Base-by-base conservation (phyloP, 257 asterid species). In the Mitragyna speciosa region DNA sequence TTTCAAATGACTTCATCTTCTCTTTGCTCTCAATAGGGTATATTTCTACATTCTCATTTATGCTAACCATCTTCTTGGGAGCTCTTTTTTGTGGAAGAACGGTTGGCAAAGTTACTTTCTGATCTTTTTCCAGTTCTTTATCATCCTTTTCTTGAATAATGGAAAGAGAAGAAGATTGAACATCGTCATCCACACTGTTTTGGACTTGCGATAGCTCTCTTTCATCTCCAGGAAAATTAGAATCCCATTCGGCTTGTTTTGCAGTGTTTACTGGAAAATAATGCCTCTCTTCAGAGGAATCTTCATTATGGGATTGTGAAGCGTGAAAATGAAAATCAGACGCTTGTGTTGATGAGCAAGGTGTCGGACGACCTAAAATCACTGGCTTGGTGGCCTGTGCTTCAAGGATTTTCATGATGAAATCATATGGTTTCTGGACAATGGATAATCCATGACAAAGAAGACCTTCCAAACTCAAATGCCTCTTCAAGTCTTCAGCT, bases 61-160 rank as follows among this genome's bases (percentile, higher is more conserved):
- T 82, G 66, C 85, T 84, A 56, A 84, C 87, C 87, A 76, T 81
- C 78, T 84, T 81, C 83, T 82, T 81, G 0, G 85, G 85, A 64
- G 79, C 77, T 81, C 45, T 84, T 28, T 31, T 45, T 70, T 69
- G 72, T 33, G 79, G n/a, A 47, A 0, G 22, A 16, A 61, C 11
- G 4, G 26, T 33, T 52, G 56, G 45, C 79, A 12, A 12, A 47
- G 81, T 19, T 24, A 31, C 49, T 5, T n/a, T 52, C 41, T 19
- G 30, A 30, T 81, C 83, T 68, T 58, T 51, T n/a, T 12, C 30
- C 63, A 26, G 68, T 49, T 80, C 66, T n/a, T 45, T 70, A 41
- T 30, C 75, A 28, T 63, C 75, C 11, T 51, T 72, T 11, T 79
- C 76, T 33, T 75, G 70, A 68, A 41, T 63, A 14, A 3, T 7